These are phyloP conservation scores for Salix udensis DNA, from an alignment of 345 rosid genomes.

Conservation along the genomic window DNA sequence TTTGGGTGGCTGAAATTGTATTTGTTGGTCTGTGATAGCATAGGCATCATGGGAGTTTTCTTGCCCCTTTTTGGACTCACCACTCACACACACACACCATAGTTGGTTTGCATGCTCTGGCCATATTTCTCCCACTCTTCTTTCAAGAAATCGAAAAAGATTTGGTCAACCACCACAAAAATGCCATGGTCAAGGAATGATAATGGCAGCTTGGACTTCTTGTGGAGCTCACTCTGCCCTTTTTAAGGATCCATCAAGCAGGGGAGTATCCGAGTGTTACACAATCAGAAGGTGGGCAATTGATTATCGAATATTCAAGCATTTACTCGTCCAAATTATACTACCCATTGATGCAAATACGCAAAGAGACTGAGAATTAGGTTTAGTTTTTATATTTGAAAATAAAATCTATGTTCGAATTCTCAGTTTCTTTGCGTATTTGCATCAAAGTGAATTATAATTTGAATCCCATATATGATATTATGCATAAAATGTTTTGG, in stretches of 20 bases:
- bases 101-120: background rate
- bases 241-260: no score
- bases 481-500: no score
- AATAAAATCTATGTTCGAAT: background rate
- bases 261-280: no score
- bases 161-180: background rate
- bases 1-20: conserved; percentile 8
- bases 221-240: no score
- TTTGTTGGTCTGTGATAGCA: conserved; percentile 13
- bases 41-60: conserved; percentile 10
- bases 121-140: background rate
- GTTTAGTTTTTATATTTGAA: no score
- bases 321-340: background rate
- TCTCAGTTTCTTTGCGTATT: background rate
- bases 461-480: background rate
- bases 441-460: background rate
- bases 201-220: background rate
- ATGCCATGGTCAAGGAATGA: background rate
- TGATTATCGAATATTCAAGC: background rate
- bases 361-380: no score
- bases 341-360: no score
- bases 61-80: conserved; percentile 11
- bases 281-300: no score
- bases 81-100: background rate
- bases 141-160: background rate